phyloP scores from a whole-genome alignment of 768 basidiomycete genomes.

The Suillus subaureus region DNA sequence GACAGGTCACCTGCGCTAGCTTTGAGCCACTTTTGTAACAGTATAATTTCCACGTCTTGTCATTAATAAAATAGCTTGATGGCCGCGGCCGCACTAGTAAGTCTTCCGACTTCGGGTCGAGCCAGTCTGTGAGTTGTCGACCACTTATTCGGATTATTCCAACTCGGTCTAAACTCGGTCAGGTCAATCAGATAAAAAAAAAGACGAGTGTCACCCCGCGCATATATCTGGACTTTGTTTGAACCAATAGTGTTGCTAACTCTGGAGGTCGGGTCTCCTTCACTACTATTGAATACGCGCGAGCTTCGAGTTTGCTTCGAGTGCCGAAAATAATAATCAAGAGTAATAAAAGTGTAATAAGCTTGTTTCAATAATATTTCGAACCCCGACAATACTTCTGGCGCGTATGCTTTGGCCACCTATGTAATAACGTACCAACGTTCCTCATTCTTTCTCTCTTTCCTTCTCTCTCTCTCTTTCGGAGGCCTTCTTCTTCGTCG shows the following conservation, averaged over 20 bases:
- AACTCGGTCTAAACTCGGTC: not conserved
- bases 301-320: not conserved
- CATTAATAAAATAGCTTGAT: not conserved
- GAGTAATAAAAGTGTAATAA: not conserved
- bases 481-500: not conserved
- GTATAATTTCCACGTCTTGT: not conserved
- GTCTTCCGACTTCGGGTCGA: not conserved
- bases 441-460: not conserved
- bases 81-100: too few relatives aligned
- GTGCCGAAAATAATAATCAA: not conserved
- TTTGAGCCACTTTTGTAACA: too few relatives aligned
- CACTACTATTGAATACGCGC: not conserved
- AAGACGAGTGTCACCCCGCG: not conserved
- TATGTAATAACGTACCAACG: not conserved
- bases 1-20: not conserved
- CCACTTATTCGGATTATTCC: not conserved
- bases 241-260: too few relatives aligned
- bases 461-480: not conserved
- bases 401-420: not conserved
- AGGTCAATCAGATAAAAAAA: not conserved
- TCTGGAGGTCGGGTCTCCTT: not conserved
- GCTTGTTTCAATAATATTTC: not conserved
- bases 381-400: slow-evolving; percentile 3
- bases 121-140: not conserved
- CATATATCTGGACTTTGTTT: too few relatives aligned